Conservation (phyloP, 768 basidiomycete genomes). For the Leccinum disarticulatum region DNA sequence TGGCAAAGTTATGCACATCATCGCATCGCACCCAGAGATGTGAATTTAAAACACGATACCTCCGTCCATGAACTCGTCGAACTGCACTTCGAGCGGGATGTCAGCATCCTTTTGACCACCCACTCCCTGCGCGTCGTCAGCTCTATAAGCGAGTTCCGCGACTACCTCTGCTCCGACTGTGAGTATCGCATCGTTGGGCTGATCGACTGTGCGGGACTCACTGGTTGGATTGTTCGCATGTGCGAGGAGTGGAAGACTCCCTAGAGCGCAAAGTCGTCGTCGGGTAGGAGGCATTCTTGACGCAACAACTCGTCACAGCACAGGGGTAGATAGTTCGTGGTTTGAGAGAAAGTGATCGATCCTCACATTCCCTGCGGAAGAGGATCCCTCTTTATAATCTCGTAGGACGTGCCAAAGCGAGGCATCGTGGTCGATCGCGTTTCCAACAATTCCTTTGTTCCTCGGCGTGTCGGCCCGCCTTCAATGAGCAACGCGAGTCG, state of each 20-base stretch:
- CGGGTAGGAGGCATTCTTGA: conserved; percentile 24
- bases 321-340: neutral
- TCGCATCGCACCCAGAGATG: neutral
- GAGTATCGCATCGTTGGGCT: neutral
- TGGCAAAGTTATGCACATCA: neutral
- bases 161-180: conserved; percentile 22
- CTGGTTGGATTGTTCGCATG: conserved; percentile 27
- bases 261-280: conserved; percentile 16
- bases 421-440: neutral
- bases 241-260: conserved; percentile 22
- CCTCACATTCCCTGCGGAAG: neutral
- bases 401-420: neutral
- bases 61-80: conserved; percentile 29
- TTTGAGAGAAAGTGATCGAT: neutral
- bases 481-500: neutral
- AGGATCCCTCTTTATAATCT: conserved; percentile 11
- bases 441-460: conserved; percentile 6
- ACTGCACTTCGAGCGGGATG: conserved; percentile 23
- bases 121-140: conserved; percentile 8
- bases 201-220: conserved; percentile 9
- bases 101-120: neutral
- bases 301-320: neutral
- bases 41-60: conserved; percentile 9
- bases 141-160: conserved; percentile 27
- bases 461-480: neutral